phyloP scores from a whole-genome alignment of 768 basidiomycete species.

The Podaxis pistillaris region DNA sequence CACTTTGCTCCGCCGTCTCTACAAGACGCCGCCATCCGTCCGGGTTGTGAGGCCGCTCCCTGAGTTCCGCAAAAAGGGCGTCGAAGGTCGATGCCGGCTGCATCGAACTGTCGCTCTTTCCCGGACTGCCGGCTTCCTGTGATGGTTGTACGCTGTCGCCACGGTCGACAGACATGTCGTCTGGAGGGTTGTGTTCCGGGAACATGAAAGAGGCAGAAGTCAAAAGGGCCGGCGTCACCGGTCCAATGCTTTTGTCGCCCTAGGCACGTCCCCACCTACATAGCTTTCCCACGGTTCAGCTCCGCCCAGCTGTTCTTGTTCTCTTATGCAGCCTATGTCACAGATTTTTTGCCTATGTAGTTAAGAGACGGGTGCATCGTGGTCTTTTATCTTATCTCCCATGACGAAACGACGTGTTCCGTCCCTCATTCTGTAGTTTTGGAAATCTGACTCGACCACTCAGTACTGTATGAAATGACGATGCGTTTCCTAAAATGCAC shows the following conservation, averaged over 20 bases:
- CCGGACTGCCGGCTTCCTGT: conserved; percentile 14
- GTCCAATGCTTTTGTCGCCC: conserved; percentile 3
- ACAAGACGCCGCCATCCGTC: conserved; percentile 78
- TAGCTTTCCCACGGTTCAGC: conserved; percentile 14
- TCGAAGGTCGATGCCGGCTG: conserved; percentile 42
- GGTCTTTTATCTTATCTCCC: conserved; percentile 11
- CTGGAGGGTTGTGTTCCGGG: conserved; percentile 2
- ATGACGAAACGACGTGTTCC: background rate
- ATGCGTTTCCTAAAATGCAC: background rate
- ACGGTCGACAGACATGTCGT: conserved; percentile 8
- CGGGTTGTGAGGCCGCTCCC: conserved; percentile 71
- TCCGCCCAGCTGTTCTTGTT: background rate
- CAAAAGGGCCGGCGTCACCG: conserved; percentile 7
- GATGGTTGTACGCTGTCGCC: conserved; percentile 1
- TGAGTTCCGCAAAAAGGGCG: conserved; percentile 54
- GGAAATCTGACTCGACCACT: conserved; percentile 11
- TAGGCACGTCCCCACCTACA: background rate
- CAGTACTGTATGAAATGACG: background rate
- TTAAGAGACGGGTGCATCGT: background rate
- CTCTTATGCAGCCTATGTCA: background rate
- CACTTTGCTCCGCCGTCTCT: conserved; percentile 70
- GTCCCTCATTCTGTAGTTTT: conserved; percentile 1
- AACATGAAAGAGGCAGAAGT: conserved; percentile 3
- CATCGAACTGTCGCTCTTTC: conserved; percentile 27
- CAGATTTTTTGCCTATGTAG: background rate